Evolutionary conservation across 2,329 filamentous ascomycete genomes (phyloP).

Genomic region (Tolypocladium ophioglossoides): DNA sequence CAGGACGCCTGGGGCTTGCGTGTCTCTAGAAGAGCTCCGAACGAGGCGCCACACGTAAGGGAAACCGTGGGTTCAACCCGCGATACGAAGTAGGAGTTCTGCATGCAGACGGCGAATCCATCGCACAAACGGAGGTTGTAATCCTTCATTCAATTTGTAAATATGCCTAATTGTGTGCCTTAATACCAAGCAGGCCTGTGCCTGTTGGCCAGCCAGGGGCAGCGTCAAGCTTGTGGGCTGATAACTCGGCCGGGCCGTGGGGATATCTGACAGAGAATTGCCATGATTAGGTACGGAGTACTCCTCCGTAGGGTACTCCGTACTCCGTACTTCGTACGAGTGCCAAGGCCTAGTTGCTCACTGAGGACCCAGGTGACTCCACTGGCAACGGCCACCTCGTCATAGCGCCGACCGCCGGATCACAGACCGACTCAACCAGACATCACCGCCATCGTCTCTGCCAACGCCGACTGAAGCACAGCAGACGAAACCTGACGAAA

Average conservation of each 20-base stretch:
- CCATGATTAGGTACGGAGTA: too few relatives aligned
- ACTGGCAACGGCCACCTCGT: background rate
- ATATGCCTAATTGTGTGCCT: background rate
- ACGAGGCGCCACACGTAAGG: background rate
- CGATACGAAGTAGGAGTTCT: background rate
- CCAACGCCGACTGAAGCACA: background rate
- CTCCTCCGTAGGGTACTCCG: too few relatives aligned
- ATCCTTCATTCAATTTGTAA: background rate
- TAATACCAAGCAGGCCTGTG: background rate
- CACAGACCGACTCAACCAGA: background rate
- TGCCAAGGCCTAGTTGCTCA: too few relatives aligned
- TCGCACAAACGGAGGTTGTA: background rate
- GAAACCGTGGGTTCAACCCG: background rate
- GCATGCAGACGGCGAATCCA: background rate
- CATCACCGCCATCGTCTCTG: background rate
- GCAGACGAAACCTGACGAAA: background rate
- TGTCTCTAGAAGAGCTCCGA: background rate
- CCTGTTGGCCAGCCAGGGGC: too few relatives aligned
- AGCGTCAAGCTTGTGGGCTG: background rate
- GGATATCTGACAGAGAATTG: background rate
- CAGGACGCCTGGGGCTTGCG: background rate
- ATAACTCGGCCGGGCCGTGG: background rate
- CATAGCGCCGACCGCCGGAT: background rate
- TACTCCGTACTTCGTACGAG: too few relatives aligned
- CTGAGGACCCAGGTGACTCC: background rate